These are phyloP conservation scores for Cyberlindnera sargentensis DNA, from an alignment of 805 yeast genomes.

Conservation along the genomic window DNA sequence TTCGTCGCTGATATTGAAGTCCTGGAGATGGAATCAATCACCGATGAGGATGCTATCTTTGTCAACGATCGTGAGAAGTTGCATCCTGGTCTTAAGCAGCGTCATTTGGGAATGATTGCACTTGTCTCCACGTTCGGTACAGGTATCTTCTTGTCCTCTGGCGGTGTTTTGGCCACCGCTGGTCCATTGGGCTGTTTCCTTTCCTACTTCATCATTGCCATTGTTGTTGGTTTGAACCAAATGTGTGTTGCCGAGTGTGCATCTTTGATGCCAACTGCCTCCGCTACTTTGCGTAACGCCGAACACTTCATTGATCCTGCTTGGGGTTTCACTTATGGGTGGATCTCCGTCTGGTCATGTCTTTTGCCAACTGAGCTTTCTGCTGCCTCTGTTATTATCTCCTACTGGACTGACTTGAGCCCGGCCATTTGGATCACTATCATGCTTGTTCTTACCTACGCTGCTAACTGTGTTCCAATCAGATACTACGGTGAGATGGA, in stretches of 20 bases:
- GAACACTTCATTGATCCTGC: conserved; percentile 38
- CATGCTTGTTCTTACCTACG: conserved; percentile 30
- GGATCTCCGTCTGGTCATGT: conserved; percentile 34
- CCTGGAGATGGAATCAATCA: conserved; percentile 7
- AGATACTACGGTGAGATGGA: conserved; percentile 41
- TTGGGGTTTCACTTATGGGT: conserved; percentile 40
- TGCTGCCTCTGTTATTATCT: conserved; percentile 40
- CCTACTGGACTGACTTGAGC: conserved; percentile 37
- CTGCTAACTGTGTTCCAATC: conserved; percentile 31
- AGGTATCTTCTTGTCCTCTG: conserved; percentile 34
- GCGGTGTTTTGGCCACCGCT: conserved; percentile 30
- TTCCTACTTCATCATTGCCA: conserved; percentile 28
- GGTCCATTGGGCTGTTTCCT: conserved; percentile 32
- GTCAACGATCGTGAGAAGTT: conserved; percentile 13
- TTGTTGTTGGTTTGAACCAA: conserved; percentile 33
- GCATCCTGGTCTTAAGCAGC: conserved; percentile 17
- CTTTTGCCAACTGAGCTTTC: conserved; percentile 37
- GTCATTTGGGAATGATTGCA: conserved; percentile 43
- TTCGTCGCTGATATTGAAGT: conserved; percentile 12
- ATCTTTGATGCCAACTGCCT: conserved; percentile 32
- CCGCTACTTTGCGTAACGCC: conserved; percentile 30
- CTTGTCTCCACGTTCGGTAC: conserved; percentile 41
- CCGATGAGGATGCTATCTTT: conserved; percentile 9
- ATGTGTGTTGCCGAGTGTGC: conserved; percentile 34
- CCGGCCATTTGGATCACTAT: conserved; percentile 41